Conservation (phyloP, 768 basidiomycete species). For the Lactarius tabidus region DNA sequence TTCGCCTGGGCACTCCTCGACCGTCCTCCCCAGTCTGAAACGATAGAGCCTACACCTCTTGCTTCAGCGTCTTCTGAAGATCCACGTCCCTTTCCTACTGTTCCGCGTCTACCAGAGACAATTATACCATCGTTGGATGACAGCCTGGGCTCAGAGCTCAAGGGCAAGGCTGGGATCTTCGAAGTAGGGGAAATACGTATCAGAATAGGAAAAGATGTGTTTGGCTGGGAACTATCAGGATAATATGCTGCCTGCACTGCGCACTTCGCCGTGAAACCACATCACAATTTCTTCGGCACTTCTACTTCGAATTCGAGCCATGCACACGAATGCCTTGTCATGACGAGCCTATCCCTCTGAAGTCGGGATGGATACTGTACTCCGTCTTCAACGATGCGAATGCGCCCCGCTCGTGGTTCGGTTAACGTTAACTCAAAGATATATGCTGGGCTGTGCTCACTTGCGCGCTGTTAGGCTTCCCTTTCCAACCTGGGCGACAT, state of each 20-base stretch:
- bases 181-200: constrained; percentile 51
- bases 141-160: constrained; percentile 42
- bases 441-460: no score
- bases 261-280: not conserved
- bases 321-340: no score
- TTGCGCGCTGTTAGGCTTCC: no score
- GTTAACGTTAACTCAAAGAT: no score
- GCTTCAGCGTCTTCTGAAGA: constrained; percentile 9
- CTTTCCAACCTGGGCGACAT: no score
- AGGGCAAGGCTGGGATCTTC: constrained; percentile 46
- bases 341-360: no score
- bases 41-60: not conserved
- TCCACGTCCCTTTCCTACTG: constrained; percentile 39
- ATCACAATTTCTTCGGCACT: no score
- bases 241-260: not conserved
- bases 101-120: constrained; percentile 47
- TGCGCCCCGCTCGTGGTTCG: no score
- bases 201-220: constrained; percentile 67
- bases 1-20: constrained; percentile 82
- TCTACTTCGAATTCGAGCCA: no score
- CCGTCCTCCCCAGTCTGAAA: constrained; percentile 3
- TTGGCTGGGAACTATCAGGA: constrained; percentile 41
- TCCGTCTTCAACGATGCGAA: no score
- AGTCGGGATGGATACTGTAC: no score
- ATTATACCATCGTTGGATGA: constrained; percentile 49